These are phyloP conservation scores for Lecanoromycetidae sp. DNA, from an alignment of 2,329 filamentous ascomycete species.

Conservation along the genomic window DNA sequence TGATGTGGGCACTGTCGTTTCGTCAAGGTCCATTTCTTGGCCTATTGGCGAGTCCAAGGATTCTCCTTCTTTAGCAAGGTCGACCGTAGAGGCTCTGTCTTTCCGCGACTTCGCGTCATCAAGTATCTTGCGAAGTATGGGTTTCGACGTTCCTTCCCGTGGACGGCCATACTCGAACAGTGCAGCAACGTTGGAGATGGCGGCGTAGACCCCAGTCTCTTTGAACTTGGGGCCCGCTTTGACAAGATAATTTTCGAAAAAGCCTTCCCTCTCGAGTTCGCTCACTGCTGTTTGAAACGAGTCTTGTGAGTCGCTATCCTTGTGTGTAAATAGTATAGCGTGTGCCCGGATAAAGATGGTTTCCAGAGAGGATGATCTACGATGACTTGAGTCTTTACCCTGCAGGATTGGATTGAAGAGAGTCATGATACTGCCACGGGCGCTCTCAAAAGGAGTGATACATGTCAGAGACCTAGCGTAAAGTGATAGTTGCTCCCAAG, in stretches of 20 bases:
- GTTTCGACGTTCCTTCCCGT: conserved; percentile 20
- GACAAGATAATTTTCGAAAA: conserved; percentile 38
- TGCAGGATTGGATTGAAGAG: conserved; percentile 42
- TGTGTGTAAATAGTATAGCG: conserved; percentile 35
- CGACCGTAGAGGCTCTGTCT: neutral
- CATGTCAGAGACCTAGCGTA: conserved; percentile 47
- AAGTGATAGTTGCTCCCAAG: conserved; percentile 46
- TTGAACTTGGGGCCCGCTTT: conserved; percentile 37
- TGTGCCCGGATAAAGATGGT: conserved; percentile 43
- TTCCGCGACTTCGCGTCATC: conserved; percentile 7
- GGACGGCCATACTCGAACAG: conserved; percentile 44
- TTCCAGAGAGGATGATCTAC: conserved; percentile 29
- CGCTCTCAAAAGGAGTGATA: conserved; percentile 43
- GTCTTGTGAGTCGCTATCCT: conserved; percentile 22
- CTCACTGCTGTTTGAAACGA: conserved; percentile 28
- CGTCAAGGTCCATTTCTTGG: neutral
- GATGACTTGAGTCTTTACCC: conserved; percentile 24
- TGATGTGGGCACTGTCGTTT: neutral
- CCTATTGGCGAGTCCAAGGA: neutral
- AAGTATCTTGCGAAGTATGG: conserved; percentile 21
- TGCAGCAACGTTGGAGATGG: conserved; percentile 42
- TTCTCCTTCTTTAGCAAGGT: neutral
- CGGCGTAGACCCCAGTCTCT: conserved; percentile 43
- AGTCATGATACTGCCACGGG: conserved; percentile 44
- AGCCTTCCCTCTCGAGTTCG: conserved; percentile 28